These are phyloP conservation scores for Neurospora crassa DNA, from an alignment of 2,329 filamentous ascomycete genomes.

Conservation along the genomic window DNA sequence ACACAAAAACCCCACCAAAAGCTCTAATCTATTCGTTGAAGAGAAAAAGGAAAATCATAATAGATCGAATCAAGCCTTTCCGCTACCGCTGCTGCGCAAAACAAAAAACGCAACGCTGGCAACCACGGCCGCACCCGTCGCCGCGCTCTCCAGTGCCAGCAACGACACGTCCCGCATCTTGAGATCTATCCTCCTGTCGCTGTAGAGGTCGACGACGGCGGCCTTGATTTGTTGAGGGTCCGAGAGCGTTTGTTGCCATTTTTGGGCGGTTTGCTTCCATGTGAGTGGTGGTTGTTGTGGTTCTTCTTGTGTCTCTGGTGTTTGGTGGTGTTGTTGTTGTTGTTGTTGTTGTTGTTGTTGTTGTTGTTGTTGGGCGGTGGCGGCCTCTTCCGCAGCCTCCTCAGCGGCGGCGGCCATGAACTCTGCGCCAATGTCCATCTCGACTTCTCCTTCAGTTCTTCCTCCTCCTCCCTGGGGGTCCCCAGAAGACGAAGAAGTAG, in stretches of 20 bases:
- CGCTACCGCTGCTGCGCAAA: conserved; percentile 26
- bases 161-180: conserved; percentile 62
- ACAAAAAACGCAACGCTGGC: conserved; percentile 43
- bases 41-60: neutral
- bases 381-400: neutral
- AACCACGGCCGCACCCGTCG: conserved; percentile 54
- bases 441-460: conserved; percentile 8
- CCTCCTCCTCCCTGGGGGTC: neutral
- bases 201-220: conserved; percentile 49
- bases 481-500: neutral
- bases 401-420: conserved; percentile 7
- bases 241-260: conserved; percentile 34
- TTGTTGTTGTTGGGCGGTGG: neutral
- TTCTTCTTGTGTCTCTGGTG: neutral
- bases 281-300: neutral
- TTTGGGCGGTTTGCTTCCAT: neutral
- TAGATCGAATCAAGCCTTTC: neutral
- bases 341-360: neutral
- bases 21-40: neutral
- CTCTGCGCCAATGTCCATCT: neutral
- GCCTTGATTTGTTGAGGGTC: conserved; percentile 38
- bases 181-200: conserved; percentile 52
- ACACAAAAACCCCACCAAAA: neutral
- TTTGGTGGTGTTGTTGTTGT: too few relatives aligned
- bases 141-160: conserved; percentile 57